Percentiles rank a stretch among this genome's conserved stretches.
phyloP scores from a whole-genome alignment of 306 rosid species.

The Medicago ruthenica region DNA sequence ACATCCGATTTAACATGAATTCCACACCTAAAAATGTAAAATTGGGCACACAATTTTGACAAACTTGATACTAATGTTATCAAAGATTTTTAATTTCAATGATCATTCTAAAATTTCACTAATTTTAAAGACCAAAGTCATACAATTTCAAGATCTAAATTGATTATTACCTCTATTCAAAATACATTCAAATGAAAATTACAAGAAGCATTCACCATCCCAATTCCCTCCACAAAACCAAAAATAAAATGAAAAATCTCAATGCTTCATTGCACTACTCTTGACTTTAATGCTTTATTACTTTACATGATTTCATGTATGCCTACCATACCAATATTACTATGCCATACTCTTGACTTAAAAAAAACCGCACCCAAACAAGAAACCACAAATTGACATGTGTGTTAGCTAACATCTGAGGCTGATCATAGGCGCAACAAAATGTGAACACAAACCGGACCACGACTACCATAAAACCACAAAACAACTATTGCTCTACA shows the following conservation, averaged over 20 bases:
- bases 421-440: slow-evolving; percentile 31
- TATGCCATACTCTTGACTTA: too few relatives aligned
- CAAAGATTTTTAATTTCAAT: not conserved
- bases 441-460: too few relatives aligned
- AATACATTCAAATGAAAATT: slow-evolving; percentile 11
- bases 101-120: not conserved
- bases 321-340: slow-evolving; percentile 37
- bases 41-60: too few relatives aligned
- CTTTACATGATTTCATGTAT: slow-evolving; percentile 45
- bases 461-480: too few relatives aligned
- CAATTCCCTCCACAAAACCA: not conserved
- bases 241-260: slow-evolving; percentile 24
- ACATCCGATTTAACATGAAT: too few relatives aligned
- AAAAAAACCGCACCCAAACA: slow-evolving; percentile 2
- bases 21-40: too few relatives aligned
- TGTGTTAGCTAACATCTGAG: slow-evolving; percentile 22
- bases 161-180: not conserved
- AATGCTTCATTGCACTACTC: slow-evolving; percentile 37
- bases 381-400: slow-evolving; percentile 24
- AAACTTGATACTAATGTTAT: not conserved
- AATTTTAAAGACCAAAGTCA: not conserved
- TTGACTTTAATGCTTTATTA: slow-evolving; percentile 33
- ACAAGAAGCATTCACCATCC: slow-evolving; percentile 9
- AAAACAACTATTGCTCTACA: slow-evolving; percentile 50
- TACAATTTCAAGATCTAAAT: not conserved